Evolutionary conservation across 208 protist genomes (phyloP).

Genomic region (Phytomonas serpens): DNA sequence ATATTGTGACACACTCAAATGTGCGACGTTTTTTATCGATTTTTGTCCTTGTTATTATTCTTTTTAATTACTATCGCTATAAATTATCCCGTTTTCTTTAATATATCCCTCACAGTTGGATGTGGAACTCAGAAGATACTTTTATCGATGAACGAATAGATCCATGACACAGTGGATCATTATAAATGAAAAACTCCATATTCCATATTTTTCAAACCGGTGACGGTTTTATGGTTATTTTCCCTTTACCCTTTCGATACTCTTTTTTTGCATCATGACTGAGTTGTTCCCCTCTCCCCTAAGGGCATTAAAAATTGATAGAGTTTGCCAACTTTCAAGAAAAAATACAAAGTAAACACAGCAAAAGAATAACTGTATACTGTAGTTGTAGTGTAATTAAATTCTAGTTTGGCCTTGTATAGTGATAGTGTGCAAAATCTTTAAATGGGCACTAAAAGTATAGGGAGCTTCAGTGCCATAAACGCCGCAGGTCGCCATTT

Average conservation of each 20-base stretch:
- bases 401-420: background rate
- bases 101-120: background rate
- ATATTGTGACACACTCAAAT: background rate
- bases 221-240: background rate
- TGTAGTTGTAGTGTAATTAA: background rate
- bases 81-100: slow-evolving; percentile 8
- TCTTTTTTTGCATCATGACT: background rate
- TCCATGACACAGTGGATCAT: background rate
- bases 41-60: slow-evolving; percentile 2
- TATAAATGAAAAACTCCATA: background rate
- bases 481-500: slow-evolving; percentile 44
- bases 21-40: background rate
- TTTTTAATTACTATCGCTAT: slow-evolving; percentile 12
- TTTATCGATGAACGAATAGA: background rate
- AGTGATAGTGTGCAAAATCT: background rate
- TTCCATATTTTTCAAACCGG: background rate
- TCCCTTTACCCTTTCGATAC: background rate
- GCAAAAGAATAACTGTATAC: background rate
- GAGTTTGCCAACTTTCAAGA: background rate
- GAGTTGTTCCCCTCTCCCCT: background rate
- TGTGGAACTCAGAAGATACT: background rate
- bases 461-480: slow-evolving; percentile 41
- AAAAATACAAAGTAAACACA: background rate
- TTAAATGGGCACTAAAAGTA: slow-evolving; percentile 4
- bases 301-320: background rate